Base-by-base conservation (phyloP, 768 basidiomycete genomes). In the Mycena latifolia region DNA sequence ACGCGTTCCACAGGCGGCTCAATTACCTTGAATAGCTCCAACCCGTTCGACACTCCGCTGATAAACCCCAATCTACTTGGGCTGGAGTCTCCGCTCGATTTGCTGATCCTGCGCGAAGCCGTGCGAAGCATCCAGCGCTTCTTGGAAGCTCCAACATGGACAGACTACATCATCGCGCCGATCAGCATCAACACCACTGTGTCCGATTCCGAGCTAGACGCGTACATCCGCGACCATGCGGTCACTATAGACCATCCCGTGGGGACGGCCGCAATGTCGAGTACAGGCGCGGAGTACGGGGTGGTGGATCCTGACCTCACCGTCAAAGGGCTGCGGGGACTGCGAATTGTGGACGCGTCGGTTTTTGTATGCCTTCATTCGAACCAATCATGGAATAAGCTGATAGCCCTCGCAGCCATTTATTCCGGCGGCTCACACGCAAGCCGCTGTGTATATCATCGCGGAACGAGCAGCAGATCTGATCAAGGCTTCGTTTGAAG, bases 61-160 rank as follows among this genome's bases (percentile, higher is more conserved):
- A 84, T 86, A 72, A 79, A 86, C 69, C 82, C 83, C 2, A 79
- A 80, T 60, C 80, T 85, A 73, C 76, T 80, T 43, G 65, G 39
- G 35, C 50, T 65, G 1, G 52, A 43, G 11, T n/a, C n/a, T n/a
- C n/a, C n/a, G n/a, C 61, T 69, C 55, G 76, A 75, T 50, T 43
- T 71, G 10, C 29, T 47, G 2, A 65, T 69, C 27, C 65, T 74
- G 65, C 57, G 63, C 2, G 55, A 67, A 45, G 74, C 64, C 1
- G 48, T 77, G 20, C 63, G 68, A n/a, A 65, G 46, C 28, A 66
- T 52, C 3, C 46, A 52, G n/a, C 53, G 52, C 4, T 73, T 76
- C 48, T 35, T 66, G 20, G 14, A 43, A 2, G 67, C 65, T 5
- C 52, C 69, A 6, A 37, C 69, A 3, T 73, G 55, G 55, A 39